Evolutionary conservation across 805 yeast genomes (phyloP), one percentile per base, ranked within the genome.

Genomic region (Grigorovia transvaalensis): DNA sequence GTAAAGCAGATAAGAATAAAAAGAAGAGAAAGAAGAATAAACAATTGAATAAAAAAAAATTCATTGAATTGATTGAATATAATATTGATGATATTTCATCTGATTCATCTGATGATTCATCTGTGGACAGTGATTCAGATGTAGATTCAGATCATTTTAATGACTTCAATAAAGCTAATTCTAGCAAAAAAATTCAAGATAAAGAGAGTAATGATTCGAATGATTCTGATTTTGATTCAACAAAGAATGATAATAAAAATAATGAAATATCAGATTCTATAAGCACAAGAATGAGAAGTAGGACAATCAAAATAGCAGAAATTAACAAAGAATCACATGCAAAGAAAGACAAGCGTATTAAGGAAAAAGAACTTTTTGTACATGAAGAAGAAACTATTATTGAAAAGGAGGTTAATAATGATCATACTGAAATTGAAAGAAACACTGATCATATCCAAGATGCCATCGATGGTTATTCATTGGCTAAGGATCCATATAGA

Each of bases 401-500:
- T 20, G 52, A 47, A 15, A 33, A 33, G 12, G 38, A 12, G 12
- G 12, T 33, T 9, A 19, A 19, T 8, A 33, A 35, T 13, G 48
- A 29, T 35, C 44, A 42, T 46, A 33, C 42, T 19, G 13, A 33
- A 15, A 29, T 49, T 20, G 42, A 38, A 38, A 38, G 42, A 38
- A 38, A 38, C 15, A n/a, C 17, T 12, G 29, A 19, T 3, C 47
- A 47, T 27, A 63, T 65, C 46, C 66, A 64, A 52, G 68, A 64
- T 50, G 61, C 58, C 9, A 60, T 65, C 35, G 71, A 66, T 51
- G 70, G 69, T 8, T 66, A 64, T 46, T 61, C 66, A 11, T 51
- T 75, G 45, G 79, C 60, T 11, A 59, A 50, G 11, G 71, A 77
- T 54, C 66, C 67, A 3, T 76, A 78, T 54, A 67, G 76, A 48